Evolutionary conservation across 805 yeast species (phyloP).

Genomic region (Zygotorulaspora sp.): DNA sequence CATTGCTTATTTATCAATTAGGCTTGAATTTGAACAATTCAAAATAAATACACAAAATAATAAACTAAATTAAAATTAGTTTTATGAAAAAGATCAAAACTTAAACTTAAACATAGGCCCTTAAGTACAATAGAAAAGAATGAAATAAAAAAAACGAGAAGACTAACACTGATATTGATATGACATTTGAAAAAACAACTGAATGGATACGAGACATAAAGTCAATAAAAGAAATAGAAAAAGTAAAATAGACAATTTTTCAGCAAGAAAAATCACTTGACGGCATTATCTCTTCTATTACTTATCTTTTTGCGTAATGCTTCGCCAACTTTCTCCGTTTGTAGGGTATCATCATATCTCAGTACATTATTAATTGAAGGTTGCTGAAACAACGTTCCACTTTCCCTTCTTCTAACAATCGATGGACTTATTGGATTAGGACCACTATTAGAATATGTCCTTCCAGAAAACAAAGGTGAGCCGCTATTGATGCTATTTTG

Average conservation of each 20-base stretch:
- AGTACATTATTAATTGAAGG: constrained; percentile 17
- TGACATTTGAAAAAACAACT: not conserved
- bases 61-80: not conserved
- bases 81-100: not conserved
- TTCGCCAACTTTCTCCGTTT: constrained; percentile 25
- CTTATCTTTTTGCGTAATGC: constrained; percentile 24
- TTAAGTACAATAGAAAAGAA: not conserved
- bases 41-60: constrained; percentile 5
- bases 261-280: constrained; percentile 2
- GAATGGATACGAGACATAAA: not conserved
- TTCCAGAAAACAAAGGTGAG: constrained; percentile 13
- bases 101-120: not conserved
- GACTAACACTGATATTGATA: not conserved
- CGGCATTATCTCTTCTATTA: constrained; percentile 6
- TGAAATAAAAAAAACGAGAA: not conserved
- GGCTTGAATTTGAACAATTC: constrained; percentile 2
- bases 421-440: constrained; percentile 10
- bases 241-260: too few species aligned
- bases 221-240: not conserved
- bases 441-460: constrained; percentile 21
- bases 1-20: too few species aligned
- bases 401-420: constrained; percentile 13
- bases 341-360: constrained; percentile 21
- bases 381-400: constrained; percentile 8
- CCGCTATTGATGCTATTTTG: constrained; percentile 19